These are phyloP conservation scores for Plantago major DNA, from an alignment of 257 asterid genomes.

Conservation along the genomic window DNA sequence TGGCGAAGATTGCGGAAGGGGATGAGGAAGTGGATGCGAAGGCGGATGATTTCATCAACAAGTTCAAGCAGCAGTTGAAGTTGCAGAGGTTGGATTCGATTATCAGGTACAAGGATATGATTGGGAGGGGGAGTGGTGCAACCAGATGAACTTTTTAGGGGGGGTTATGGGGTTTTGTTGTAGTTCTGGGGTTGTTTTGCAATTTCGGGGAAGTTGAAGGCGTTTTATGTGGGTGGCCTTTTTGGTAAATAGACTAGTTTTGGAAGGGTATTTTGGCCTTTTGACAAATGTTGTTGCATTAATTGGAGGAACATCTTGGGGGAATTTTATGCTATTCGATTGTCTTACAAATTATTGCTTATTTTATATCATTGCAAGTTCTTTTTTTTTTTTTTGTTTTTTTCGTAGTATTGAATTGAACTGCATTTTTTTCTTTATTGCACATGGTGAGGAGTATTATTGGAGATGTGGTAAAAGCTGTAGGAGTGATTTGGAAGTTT, in stretches of 20 bases:
- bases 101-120: constrained; percentile 66
- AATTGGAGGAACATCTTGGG: neutral
- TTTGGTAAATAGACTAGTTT: constrained; percentile 19
- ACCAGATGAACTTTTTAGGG: constrained; percentile 12
- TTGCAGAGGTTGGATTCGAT: constrained; percentile 81
- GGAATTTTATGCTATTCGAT: no score
- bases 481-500: no score
- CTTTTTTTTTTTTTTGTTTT: neutral
- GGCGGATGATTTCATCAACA: constrained; percentile 79
- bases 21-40: constrained; percentile 71
- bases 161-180: constrained; percentile 26
- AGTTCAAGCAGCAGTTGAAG: constrained; percentile 76
- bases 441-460: constrained; percentile 7
- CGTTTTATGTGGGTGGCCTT: constrained; percentile 15
- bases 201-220: constrained; percentile 14
- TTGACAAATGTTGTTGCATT: constrained; percentile 1
- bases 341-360: neutral
- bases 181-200: constrained; percentile 25
- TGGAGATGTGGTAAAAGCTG: constrained; percentile 3
- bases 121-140: constrained; percentile 46
- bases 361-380: neutral
- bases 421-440: neutral
- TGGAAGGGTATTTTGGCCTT: constrained; percentile 38
- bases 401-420: no score
- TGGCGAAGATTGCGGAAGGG: constrained; percentile 24